phyloP scores from a whole-genome alignment of 1,139 yeast genomes.

The Suhomyces bribrorum region DNA sequence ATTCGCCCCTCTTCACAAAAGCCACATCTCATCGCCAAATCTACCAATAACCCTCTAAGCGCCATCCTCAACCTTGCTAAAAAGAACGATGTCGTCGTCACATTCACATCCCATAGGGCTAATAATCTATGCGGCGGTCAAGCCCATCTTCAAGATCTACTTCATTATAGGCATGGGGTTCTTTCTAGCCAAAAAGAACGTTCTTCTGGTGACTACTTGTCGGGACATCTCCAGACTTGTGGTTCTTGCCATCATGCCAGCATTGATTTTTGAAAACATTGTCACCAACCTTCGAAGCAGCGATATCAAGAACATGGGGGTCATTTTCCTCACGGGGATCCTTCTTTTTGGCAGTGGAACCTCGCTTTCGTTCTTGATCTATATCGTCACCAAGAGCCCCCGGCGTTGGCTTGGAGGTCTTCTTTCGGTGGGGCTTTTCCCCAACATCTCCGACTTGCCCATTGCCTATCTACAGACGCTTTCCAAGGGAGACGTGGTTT shows the following conservation, averaged over 20 bases:
- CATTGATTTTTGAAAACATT: slow-evolving; percentile 75
- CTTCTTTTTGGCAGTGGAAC: slow-evolving; percentile 45
- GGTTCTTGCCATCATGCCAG: slow-evolving; percentile 73
- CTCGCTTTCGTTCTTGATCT: slow-evolving; percentile 34
- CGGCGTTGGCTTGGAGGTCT: slow-evolving; percentile 79
- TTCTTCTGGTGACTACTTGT: slow-evolving; percentile 72
- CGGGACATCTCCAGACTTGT: slow-evolving; percentile 72
- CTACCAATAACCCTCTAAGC: not conserved
- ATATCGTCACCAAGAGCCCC: slow-evolving; percentile 54
- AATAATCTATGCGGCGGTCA: slow-evolving; percentile 76
- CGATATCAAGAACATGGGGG: slow-evolving; percentile 75
- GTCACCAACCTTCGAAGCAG: slow-evolving; percentile 68
- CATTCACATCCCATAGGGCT: slow-evolving; percentile 54
- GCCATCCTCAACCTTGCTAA: not conserved
- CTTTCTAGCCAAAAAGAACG: slow-evolving; percentile 61
- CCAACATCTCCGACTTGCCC: slow-evolving; percentile 80
- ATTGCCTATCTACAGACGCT: slow-evolving; percentile 85
- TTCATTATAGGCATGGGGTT: slow-evolving; percentile 73
- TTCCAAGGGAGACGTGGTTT: slow-evolving; percentile 60
- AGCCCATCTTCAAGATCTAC: slow-evolving; percentile 86
- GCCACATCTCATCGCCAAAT: not conserved
- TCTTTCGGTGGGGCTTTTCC: slow-evolving; percentile 63
- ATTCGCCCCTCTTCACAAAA: no score
- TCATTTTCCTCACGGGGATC: slow-evolving; percentile 58
- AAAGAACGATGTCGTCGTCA: not conserved